Evolutionary conservation across 2,329 filamentous ascomycete species (phyloP).

Genomic region (Curvularia verruculosa): DNA sequence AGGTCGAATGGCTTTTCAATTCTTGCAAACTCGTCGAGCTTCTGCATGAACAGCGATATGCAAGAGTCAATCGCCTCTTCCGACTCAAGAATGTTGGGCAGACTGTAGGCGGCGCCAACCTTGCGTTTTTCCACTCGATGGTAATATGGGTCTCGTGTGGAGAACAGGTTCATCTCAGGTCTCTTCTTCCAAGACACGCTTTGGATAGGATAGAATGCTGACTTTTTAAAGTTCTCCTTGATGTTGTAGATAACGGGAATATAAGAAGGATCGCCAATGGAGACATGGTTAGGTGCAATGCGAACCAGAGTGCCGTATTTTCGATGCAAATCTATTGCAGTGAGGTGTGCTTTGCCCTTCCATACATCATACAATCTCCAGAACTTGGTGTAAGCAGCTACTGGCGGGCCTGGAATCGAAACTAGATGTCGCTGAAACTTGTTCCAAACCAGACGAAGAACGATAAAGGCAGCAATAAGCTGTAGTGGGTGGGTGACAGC

Average conservation of each 20-base stretch:
- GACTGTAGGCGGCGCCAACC: neutral
- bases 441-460: neutral
- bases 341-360: conserved; percentile 2
- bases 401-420: neutral
- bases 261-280: conserved; percentile 1
- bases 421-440: neutral
- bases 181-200: neutral
- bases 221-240: neutral
- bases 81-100: neutral
- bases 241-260: neutral
- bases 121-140: neutral
- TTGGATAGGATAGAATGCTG: neutral
- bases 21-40: neutral
- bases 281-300: conserved; percentile 17
- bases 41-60: neutral
- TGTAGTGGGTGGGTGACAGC: neutral
- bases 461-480: neutral
- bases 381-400: neutral
- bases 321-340: conserved; percentile 14
- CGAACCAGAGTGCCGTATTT: conserved; percentile 21
- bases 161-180: neutral
- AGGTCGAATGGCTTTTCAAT: neutral
- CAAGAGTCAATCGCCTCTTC: neutral
- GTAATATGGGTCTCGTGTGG: neutral
- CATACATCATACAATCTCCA: neutral